Evolutionary conservation across 768 basidiomycete species (phyloP).

Genomic region (Pholiota molesta): DNA sequence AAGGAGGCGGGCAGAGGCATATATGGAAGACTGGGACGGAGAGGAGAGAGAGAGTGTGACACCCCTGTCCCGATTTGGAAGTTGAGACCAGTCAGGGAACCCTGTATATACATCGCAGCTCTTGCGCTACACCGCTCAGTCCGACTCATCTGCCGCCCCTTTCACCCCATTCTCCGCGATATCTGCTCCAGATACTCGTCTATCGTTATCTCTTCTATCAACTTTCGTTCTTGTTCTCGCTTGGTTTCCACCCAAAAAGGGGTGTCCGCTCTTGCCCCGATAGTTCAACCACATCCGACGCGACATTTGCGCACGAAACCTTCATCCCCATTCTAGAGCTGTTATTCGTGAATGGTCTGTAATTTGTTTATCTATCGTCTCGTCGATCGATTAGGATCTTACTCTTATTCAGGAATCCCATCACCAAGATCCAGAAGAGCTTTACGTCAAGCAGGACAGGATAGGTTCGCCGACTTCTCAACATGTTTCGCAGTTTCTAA

Average conservation of each 20-base stretch:
- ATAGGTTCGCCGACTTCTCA: slow-evolving; percentile 62
- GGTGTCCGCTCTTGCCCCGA: slow-evolving; percentile 3
- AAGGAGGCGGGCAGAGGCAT: slow-evolving; percentile 1
- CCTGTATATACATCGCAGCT: slow-evolving; percentile 22
- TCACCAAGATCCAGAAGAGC: slow-evolving; percentile 91
- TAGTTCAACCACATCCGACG: slow-evolving; percentile 21
- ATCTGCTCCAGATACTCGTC: neutral
- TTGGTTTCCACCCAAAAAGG: slow-evolving; percentile 11
- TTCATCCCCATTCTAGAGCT: slow-evolving; percentile 13
- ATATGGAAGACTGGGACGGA: slow-evolving; percentile 1
- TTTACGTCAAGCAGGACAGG: slow-evolving; percentile 96
- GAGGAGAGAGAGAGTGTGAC: slow-evolving; percentile 6
- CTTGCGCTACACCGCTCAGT: slow-evolving; percentile 20
- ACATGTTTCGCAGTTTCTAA: neutral
- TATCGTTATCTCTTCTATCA: slow-evolving; percentile 4
- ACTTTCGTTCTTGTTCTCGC: slow-evolving; percentile 3
- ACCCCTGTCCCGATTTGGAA: slow-evolving; percentile 27
- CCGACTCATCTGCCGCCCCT: slow-evolving; percentile 14
- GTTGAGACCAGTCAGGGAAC: slow-evolving; percentile 23
- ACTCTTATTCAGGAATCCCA: slow-evolving; percentile 54
- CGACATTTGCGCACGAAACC: slow-evolving; percentile 22
- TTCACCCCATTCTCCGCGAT: slow-evolving; percentile 11
- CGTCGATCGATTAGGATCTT: slow-evolving; percentile 29
- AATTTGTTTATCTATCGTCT: neutral
- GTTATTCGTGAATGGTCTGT: slow-evolving; percentile 29